These are phyloP conservation scores for Berkeleyomyces rouxiae DNA, from an alignment of 2,329 filamentous ascomycete genomes.

Conservation along the genomic window DNA sequence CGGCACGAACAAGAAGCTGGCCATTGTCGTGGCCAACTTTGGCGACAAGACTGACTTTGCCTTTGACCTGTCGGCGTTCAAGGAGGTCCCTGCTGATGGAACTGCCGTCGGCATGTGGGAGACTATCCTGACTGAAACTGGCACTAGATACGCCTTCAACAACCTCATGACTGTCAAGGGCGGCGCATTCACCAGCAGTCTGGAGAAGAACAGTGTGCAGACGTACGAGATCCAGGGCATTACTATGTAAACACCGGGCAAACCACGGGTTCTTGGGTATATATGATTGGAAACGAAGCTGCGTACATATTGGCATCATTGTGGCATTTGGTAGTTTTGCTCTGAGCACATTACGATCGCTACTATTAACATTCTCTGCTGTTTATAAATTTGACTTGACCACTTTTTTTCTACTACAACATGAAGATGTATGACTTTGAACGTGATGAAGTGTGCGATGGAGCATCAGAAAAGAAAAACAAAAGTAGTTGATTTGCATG, in stretches of 20 bases:
- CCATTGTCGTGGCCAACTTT: slow-evolving; percentile 27
- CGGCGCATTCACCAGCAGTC: slow-evolving; percentile 23
- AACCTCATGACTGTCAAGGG: slow-evolving; percentile 21
- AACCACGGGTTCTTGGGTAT: background rate
- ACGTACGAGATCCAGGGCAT: slow-evolving; percentile 24
- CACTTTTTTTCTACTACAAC: background rate
- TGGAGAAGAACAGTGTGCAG: slow-evolving; percentile 22
- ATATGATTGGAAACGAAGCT: background rate
- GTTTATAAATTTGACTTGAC: background rate
- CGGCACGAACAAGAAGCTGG: slow-evolving; percentile 19
- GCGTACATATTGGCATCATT: background rate
- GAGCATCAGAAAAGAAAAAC: no score
- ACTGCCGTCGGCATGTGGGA: slow-evolving; percentile 23
- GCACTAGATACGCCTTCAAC: slow-evolving; percentile 21
- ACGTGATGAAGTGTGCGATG: no score
- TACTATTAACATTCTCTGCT: background rate
- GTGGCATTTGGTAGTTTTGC: background rate
- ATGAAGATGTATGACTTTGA: background rate
- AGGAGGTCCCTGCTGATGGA: slow-evolving; percentile 19
- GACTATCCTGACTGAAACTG: slow-evolving; percentile 21
- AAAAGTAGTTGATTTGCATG: no score
- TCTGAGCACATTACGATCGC: background rate
- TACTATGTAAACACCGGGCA: slow-evolving; percentile 12
- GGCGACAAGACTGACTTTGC: slow-evolving; percentile 21
- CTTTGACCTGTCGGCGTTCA: slow-evolving; percentile 25